Base-by-base conservation (phyloP, 108 stramenopile genomes). In the Skeletonema marinoi region DNA sequence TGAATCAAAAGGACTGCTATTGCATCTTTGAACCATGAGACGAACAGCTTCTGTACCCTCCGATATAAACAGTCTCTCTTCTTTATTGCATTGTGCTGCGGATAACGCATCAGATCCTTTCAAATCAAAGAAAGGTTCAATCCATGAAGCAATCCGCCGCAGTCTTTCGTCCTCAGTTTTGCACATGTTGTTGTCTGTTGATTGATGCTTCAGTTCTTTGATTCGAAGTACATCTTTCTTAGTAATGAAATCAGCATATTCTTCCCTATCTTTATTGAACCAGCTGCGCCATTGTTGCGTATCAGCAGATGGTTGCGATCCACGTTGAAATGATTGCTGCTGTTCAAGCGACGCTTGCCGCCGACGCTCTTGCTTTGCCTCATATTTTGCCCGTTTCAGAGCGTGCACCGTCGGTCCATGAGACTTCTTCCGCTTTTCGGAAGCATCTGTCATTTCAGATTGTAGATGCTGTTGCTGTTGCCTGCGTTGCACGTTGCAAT, bases 31-130 rank as follows among this genome's bases (percentile, higher is more conserved):
- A 29, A 90, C 77, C 80, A 93, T 68, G 17, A 93, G 56, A 30
- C 90, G 83, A 9, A 91, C 84, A 29, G 90, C 80, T 80, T 93
- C 92, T 1, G 90, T 90, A 11, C 92, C 90, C 74, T 93, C 92
- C 0, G 92, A 87, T 67, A 93, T 82, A 62, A 93, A 93, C 13
- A 80, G 60, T 32, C 70, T 76, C 41, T 77, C 41, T 54, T 44
- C 33, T 36, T 78, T 71, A 14, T 59, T 60, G 8, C 54, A 25
- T 25, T 56, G 19, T 9, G 54, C 19, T 56, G 54, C 19, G 16
- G 38, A 62, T 35, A 38, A 32, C 68, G 21, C 73, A 65, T 6
- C 54, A 10, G 14, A 30, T 71, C 80, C 62, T 51, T 80, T 84
- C 78, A 84, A 61, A 76, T 84, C 83, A 60, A 80, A 84, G 51